Evolutionary conservation across 495 filamentous ascomycete genomes (phyloP), one percentile per base, ranked within the genome.

Genomic region (Parmelia sp.): DNA sequence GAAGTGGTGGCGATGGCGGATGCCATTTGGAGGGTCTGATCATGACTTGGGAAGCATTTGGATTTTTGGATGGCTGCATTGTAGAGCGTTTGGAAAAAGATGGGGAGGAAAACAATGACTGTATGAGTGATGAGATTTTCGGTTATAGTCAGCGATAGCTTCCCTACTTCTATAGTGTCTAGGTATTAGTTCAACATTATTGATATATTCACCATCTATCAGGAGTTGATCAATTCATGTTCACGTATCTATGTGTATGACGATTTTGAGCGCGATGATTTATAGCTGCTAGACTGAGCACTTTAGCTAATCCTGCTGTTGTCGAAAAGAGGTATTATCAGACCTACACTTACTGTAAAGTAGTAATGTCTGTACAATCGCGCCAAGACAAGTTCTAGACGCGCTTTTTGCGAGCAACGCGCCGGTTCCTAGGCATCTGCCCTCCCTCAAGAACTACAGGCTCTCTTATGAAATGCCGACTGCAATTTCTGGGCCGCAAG

Each of bases 1-100:
- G 83, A 91, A 76, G 93, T 96, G 27, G 84, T 85, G 6, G 88
- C 84, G 72, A 91, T 98, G 83, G 88, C 90, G 12, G 93, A 96
- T 83, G 93, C 91, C 4, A 90, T 97, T 65, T 92, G 89, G 81
- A 79, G 89, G 70, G 73, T 73, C 33, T 68, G 66, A 40, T 56
- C 4, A n/a, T 27, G 25, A 17, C 29, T n/a, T 17, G 19, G 29
- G n/a, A 3, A 33, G 51, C 27, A 21, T 33, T 33, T 55, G 6
- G 27, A 33, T 33, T 4, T 2, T n/a, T 6, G 17, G 27, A 55
- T 21, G 29, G 51, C 29, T 3, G 17, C 51, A 12, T 33, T 21
- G 19, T 4, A 25, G 45, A 11, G 11, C 4, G 4, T 25, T 25
- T 25, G 23, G 8, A 7, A 23, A 49, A 25, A 10, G n/a, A 25